phyloP scores from a whole-genome alignment of 805 yeast genomes.

The Metschnikowia lochheadii region DNA sequence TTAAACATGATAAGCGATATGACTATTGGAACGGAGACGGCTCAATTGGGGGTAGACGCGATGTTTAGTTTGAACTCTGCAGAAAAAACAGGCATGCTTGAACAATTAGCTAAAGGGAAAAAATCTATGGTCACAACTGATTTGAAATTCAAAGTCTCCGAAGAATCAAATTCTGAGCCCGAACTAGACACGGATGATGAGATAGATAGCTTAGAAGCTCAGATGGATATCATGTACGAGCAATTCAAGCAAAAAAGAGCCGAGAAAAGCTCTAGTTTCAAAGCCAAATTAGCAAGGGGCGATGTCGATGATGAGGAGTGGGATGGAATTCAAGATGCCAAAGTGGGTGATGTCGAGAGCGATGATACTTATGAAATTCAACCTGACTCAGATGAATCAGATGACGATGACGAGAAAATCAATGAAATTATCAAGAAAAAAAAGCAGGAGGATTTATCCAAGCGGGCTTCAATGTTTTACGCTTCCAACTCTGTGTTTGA shows the following conservation, averaged over 20 bases:
- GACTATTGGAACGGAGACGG: slow-evolving; percentile 93
- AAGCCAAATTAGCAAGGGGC: slow-evolving; percentile 70
- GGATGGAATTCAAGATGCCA: slow-evolving; percentile 63
- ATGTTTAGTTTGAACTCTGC: slow-evolving; percentile 82
- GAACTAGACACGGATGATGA: slow-evolving; percentile 45
- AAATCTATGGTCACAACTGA: slow-evolving; percentile 44
- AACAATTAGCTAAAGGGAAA: slow-evolving; percentile 72
- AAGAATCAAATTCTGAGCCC: slow-evolving; percentile 46
- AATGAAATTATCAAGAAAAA: slow-evolving; percentile 49
- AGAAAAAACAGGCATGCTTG: slow-evolving; percentile 78
- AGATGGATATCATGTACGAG: slow-evolving; percentile 78
- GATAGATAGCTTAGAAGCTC: slow-evolving; percentile 68
- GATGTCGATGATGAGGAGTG: slow-evolving; percentile 73
- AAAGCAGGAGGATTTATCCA: slow-evolving; percentile 31
- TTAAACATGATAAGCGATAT: slow-evolving; percentile 92
- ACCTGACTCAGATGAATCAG: slow-evolving; percentile 50
- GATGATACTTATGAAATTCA: slow-evolving; percentile 43
- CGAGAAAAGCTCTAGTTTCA: slow-evolving; percentile 64
- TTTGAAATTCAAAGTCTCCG: slow-evolving; percentile 47
- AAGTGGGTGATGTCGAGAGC: slow-evolving; percentile 41
- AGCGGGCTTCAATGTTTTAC: slow-evolving; percentile 36
- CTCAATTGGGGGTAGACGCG: slow-evolving; percentile 69
- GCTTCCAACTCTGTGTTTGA: slow-evolving; percentile 39
- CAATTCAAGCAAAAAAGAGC: slow-evolving; percentile 62
- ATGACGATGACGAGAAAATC: slow-evolving; percentile 68